Evolutionary conservation across 1,284 basidiomycete species (phyloP).

Genomic region (Puccinia novopanici): DNA sequence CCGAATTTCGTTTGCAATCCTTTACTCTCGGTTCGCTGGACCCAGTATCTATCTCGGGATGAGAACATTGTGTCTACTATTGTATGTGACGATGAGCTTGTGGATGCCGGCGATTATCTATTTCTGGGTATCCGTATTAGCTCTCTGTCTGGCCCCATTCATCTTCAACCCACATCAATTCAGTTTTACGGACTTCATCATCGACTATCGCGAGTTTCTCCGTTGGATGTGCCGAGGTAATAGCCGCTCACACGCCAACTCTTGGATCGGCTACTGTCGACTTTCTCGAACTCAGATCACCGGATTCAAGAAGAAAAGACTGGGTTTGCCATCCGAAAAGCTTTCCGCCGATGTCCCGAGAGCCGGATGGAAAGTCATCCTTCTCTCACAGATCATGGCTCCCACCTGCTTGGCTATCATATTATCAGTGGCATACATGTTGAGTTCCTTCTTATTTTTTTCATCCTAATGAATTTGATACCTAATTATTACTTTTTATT

Average conservation of each 20-base stretch:
- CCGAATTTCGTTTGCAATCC: conserved; percentile 84
- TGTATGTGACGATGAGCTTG: conserved; percentile 83
- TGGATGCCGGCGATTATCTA: conserved; percentile 90
- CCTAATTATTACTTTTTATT: not conserved
- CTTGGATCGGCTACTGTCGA: conserved; percentile 96
- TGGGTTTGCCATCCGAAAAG: conserved; percentile 92
- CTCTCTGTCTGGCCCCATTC: conserved; percentile 88
- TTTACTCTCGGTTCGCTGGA: conserved; percentile 92
- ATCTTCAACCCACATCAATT: conserved; percentile 97
- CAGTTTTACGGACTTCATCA: conserved; percentile 87
- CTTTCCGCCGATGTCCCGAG: conserved; percentile 84
- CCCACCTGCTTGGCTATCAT: conserved; percentile 79
- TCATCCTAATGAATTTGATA: not conserved
- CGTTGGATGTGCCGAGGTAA: conserved; percentile 97
- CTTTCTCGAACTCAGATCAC: conserved; percentile 92
- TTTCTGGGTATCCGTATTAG: conserved; percentile 75
- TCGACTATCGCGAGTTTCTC: conserved; percentile 93
- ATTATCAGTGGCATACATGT: conserved; percentile 84
- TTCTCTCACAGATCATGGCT: conserved; percentile 83
- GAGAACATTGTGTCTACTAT: conserved; percentile 80
- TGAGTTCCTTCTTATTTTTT: conserved; percentile 59
- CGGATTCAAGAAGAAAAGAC: conserved; percentile 93
- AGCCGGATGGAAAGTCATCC: conserved; percentile 82
- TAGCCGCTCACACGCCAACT: conserved; percentile 78
- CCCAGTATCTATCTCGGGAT: conserved; percentile 94